Evolutionary conservation across 225 moss, liverwort and hornwort species (phyloP).

Genomic region (Marchantia paleacea): DNA sequence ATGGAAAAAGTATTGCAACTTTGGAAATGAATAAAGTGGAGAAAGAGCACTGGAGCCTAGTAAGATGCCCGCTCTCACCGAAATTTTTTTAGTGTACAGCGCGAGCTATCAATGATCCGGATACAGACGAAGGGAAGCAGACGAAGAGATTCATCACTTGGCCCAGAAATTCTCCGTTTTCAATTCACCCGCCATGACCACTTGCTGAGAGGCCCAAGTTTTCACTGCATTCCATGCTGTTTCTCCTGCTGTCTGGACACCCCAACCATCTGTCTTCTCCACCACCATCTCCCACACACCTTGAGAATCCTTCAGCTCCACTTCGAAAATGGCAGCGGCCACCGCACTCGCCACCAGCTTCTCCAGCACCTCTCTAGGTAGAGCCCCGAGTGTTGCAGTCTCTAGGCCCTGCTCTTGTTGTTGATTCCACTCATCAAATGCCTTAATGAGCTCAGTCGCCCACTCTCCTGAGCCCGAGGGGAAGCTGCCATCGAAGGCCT

Average conservation of each 20-base stretch:
- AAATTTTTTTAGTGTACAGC: too few species aligned
- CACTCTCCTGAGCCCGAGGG: slow-evolving; percentile 8
- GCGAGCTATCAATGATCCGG: too few species aligned
- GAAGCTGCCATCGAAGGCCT: slow-evolving; percentile 32
- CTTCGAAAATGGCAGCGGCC: slow-evolving; percentile 17
- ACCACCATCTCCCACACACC: slow-evolving; percentile 30
- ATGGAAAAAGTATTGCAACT: too few species aligned
- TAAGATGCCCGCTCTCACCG: too few species aligned
- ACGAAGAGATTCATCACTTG: too few species aligned
- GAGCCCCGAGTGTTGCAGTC: neutral
- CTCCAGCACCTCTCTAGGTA: neutral
- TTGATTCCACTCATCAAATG: neutral
- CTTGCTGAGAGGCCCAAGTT: slow-evolving; percentile 1
- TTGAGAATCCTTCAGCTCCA: neutral
- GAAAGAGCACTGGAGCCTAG: too few species aligned
- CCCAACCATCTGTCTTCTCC: slow-evolving; percentile 27
- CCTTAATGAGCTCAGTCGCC: neutral
- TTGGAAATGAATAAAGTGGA: too few species aligned
- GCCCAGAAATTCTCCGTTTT: slow-evolving; percentile 6
- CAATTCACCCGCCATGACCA: neutral
- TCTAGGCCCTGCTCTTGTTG: neutral
- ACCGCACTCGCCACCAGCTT: slow-evolving; percentile 12
- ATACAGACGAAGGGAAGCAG: neutral
- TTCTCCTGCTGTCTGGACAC: slow-evolving; percentile 1
- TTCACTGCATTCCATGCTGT: neutral